Base-by-base conservation (phyloP, 2,329 filamentous ascomycete genomes). In the Diaporthe australafricana region DNA sequence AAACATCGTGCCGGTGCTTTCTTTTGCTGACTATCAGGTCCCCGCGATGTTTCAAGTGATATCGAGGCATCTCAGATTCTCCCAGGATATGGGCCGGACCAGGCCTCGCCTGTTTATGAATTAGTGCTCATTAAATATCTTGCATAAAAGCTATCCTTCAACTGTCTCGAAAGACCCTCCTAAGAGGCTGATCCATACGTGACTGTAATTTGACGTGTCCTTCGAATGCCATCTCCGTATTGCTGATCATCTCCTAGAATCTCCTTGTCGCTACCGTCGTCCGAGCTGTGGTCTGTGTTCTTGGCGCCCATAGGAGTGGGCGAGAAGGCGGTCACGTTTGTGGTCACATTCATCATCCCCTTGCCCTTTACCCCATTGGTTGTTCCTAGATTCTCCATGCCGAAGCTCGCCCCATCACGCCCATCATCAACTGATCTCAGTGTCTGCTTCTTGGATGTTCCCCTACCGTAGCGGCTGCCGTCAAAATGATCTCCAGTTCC, bases 401-500 rank as follows among this genome's bases (percentile, higher is more conserved):
- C 35, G 16, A 57, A 57, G 55, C 35, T 57, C 32, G 14, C n/a
- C 35, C n/a, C 55, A 6, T 57, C 55, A 42, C 35, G 55, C 35
- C 55, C 55, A 14, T 40, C 55, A 14, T 57, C 55, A 27, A 57
- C 22, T 27, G 55, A 57, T 20, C 35, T n/a, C 22, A 57, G 14
- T 1, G 55, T 57, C 55, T 57, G 55, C 55, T 57, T 57, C 55
- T 27, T 57, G 35, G 55, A 57, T 42, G 55, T 57, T 20, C 55
- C 55, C 55, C 55, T 57, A 12, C 55, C 35, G 16, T 57, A 57
- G 55, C 55, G 55, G 55, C 55, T 57, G 55, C 55, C 55, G 22
- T 57, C 55, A 27, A 57, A 57, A 11, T 57, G 35, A 27, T 57
- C 55, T 42, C 55, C 55, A 3, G 55, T 57, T 20, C 55, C 55